Percentiles rank a stretch among this genome's conserved stretches.
phyloP scores from a whole-genome alignment of 306 rosid genomes.

The Calophaca sinica region DNA sequence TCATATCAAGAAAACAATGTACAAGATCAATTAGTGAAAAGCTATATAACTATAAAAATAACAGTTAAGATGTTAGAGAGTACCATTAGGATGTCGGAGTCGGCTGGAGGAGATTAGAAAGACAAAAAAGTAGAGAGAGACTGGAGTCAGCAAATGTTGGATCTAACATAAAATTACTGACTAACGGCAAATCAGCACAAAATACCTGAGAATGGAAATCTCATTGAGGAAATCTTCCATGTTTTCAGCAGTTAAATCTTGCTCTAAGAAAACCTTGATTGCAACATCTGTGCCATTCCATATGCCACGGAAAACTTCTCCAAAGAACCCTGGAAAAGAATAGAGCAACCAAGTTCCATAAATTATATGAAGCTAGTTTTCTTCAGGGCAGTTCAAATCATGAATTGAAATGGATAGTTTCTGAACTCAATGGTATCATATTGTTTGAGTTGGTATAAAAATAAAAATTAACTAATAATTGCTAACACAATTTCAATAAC shows the following conservation, averaged over 20 bases:
- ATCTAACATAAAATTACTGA: slow-evolving; percentile 35
- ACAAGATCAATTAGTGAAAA: slow-evolving; percentile 35
- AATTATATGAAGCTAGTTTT: slow-evolving; percentile 33
- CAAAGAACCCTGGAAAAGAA: slow-evolving; percentile 80
- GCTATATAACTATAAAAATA: slow-evolving; percentile 28
- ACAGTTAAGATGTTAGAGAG: slow-evolving; percentile 42
- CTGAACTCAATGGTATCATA: slow-evolving; percentile 32
- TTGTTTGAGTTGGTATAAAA: slow-evolving; percentile 13
- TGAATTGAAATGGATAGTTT: slow-evolving; percentile 34
- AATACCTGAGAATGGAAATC: slow-evolving; percentile 92
- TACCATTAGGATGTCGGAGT: slow-evolving; percentile 99
- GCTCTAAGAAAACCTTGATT: slow-evolving; percentile 93
- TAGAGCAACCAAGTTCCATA: slow-evolving; percentile 31
- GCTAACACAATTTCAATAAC: slow-evolving; percentile 30
- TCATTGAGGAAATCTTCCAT: slow-evolving; percentile 98
- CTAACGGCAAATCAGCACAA: slow-evolving; percentile 36
- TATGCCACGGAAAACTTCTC: slow-evolving; percentile 92
- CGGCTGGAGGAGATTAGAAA: slow-evolving; percentile 66
- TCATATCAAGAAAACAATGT: slow-evolving; percentile 31
- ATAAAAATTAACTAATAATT: slow-evolving; percentile 4
- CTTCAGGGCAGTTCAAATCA: slow-evolving; percentile 26
- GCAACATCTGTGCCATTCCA: slow-evolving; percentile 99
- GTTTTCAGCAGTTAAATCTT: slow-evolving; percentile 93
- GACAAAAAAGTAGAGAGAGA: background rate
- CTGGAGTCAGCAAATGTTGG: slow-evolving; percentile 48